Percentiles rank a stretch among this genome's conserved stretches.
These are phyloP conservation scores for Mycena alexandri DNA, from an alignment of 768 basidiomycete genomes.

Conservation along the genomic window DNA sequence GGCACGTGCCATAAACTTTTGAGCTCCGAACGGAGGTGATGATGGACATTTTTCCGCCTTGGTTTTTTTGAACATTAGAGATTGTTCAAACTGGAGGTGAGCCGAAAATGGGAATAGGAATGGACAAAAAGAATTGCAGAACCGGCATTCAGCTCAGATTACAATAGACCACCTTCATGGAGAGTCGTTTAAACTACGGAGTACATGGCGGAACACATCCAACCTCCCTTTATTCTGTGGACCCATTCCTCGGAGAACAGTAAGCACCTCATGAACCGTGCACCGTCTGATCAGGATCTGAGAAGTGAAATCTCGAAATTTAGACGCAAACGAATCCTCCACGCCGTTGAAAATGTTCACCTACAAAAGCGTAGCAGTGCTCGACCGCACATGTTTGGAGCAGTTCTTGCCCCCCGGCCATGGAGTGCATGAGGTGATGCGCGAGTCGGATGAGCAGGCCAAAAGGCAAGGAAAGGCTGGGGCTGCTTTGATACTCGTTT, in stretches of 20 bases:
- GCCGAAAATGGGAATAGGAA: too few relatives aligned
- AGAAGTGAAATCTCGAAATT: conserved; percentile 14
- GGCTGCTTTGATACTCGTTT: background rate
- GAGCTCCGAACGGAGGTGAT: too few relatives aligned
- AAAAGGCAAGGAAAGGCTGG: conserved; percentile 7
- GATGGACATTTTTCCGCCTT: too few relatives aligned
- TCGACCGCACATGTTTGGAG: background rate
- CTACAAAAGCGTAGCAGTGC: background rate
- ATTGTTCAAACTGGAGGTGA: too few relatives aligned
- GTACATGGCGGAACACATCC: conserved; percentile 13
- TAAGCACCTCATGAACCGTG: conserved; percentile 8
- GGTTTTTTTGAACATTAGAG: too few relatives aligned
- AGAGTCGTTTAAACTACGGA: background rate
- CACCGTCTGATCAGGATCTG: background rate
- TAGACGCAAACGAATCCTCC: background rate
- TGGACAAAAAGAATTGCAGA: too few relatives aligned
- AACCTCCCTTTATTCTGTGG: background rate
- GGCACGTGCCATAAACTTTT: too few relatives aligned
- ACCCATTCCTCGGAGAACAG: conserved; percentile 5
- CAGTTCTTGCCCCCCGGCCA: background rate
- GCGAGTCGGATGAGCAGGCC: conserved; percentile 9
- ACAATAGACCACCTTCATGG: too few relatives aligned
- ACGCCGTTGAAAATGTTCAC: conserved; percentile 7
- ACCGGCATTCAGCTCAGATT: too few relatives aligned
- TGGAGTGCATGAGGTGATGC: background rate